A percentile compares a stretch with the other conserved stretches of the same genome.
Conservation (phyloP, 345 rosid genomes). For the Gossypium anomalum region DNA sequence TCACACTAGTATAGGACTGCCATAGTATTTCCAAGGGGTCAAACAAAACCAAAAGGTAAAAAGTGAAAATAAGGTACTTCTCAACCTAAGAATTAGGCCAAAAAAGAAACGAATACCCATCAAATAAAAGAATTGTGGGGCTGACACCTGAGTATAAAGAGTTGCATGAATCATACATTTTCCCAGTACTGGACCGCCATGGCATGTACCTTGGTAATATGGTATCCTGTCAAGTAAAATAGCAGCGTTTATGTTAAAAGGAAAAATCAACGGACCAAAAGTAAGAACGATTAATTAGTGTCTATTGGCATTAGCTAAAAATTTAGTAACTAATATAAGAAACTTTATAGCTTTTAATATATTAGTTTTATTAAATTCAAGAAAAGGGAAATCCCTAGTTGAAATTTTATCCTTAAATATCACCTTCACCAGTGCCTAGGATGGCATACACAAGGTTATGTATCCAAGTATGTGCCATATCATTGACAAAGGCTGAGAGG, state of each 20-base stretch:
- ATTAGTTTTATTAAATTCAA: background rate
- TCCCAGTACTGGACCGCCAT: background rate
- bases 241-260: too few relatives aligned
- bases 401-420: too few relatives aligned
- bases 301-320: too few relatives aligned
- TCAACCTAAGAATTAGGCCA: background rate
- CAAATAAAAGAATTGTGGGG: slow-evolving; percentile 8
- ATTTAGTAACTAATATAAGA: too few relatives aligned
- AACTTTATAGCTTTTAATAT: background rate
- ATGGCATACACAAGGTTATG: too few relatives aligned
- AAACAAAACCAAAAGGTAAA: background rate
- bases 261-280: too few relatives aligned
- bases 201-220: background rate
- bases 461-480: too few relatives aligned
- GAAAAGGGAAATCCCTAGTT: background rate
- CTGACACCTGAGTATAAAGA: background rate
- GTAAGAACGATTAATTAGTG: too few relatives aligned
- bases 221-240: slow-evolving; percentile 13
- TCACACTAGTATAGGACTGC: background rate
- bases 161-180: background rate
- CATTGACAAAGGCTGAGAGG: too few relatives aligned
- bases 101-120: background rate
- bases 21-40: background rate
- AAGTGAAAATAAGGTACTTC: background rate
- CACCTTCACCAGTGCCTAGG: too few relatives aligned